A percentile compares a stretch with the other conserved stretches of the same genome.
These are phyloP conservation scores for Vigna trinervia DNA, from an alignment of 306 rosid species.

Conservation along the genomic window DNA sequence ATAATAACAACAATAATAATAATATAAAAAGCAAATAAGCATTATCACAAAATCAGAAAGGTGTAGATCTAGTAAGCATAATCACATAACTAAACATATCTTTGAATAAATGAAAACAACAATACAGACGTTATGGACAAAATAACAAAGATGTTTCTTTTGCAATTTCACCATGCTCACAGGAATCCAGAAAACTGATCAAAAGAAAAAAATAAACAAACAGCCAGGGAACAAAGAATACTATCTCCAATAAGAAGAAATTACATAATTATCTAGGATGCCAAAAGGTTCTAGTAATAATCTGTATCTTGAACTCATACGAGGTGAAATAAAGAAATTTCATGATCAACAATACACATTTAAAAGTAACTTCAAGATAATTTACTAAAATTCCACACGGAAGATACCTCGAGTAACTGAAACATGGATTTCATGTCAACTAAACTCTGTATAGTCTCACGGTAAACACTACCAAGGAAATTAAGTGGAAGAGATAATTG, in stretches of 20 bases:
- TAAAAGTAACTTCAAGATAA: conserved; percentile 24
- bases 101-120: conserved; percentile 21
- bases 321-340: conserved; percentile 27
- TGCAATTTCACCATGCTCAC: conserved; percentile 10
- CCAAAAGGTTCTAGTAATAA: conserved; percentile 12
- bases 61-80: conserved; percentile 24
- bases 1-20: neutral
- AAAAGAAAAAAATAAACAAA: conserved; percentile 9
- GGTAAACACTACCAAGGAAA: conserved; percentile 97
- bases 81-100: conserved; percentile 31
- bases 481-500: conserved; percentile 97
- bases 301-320: conserved; percentile 5
- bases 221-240: conserved; percentile 7
- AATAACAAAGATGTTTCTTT: conserved; percentile 5
- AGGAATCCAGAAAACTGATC: conserved; percentile 13
- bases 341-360: conserved; percentile 19
- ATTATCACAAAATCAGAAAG: conserved; percentile 26
- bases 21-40: conserved; percentile 23
- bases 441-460: conserved; percentile 91
- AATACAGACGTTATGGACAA: neutral
- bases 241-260: conserved; percentile 27
- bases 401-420: conserved; percentile 93
- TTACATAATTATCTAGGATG: conserved; percentile 6
- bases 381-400: conserved; percentile 35
- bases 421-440: conserved; percentile 98